phyloP scores from a whole-genome alignment of 2,329 filamentous ascomycete species.

The Trichoderma atrobrunneum region DNA sequence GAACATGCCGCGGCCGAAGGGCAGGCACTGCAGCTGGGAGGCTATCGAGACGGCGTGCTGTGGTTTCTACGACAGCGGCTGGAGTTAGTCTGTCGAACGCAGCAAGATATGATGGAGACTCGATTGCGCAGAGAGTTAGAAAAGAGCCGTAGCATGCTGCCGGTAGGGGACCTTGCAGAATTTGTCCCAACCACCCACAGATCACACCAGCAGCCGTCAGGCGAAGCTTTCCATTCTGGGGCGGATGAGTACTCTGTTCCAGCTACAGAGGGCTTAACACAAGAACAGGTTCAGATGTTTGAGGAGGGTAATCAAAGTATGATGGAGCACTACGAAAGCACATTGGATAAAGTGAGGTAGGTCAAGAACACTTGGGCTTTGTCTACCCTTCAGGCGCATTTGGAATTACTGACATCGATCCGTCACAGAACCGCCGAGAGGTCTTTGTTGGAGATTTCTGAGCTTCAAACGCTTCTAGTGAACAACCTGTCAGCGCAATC shows the following conservation, averaged over 20 bases:
- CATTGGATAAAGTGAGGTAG: slow-evolving; percentile 90
- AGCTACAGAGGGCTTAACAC: slow-evolving; percentile 58
- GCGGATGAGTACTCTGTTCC: slow-evolving; percentile 18
- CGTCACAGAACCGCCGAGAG: slow-evolving; percentile 73
- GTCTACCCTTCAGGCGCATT: not conserved
- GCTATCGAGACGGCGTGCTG: slow-evolving; percentile 77
- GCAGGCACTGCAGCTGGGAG: slow-evolving; percentile 60
- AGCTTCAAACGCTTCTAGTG: slow-evolving; percentile 85
- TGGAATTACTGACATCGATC: not conserved
- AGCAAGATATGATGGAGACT: slow-evolving; percentile 91
- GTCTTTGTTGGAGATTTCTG: slow-evolving; percentile 87
- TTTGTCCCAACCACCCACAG: slow-evolving; percentile 28
- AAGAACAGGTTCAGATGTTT: slow-evolving; percentile 89
- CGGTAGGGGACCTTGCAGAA: slow-evolving; percentile 34
- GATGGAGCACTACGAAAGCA: slow-evolving; percentile 89
- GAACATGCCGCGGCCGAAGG: slow-evolving; percentile 75
- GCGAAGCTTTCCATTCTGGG: not conserved
- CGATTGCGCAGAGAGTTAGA: slow-evolving; percentile 80
- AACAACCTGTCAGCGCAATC: slow-evolving; percentile 82
- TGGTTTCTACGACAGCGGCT: slow-evolving; percentile 76
- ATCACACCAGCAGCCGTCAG: not conserved
- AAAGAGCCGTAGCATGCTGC: slow-evolving; percentile 78
- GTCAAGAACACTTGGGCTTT: slow-evolving; percentile 34
- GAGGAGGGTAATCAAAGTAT: slow-evolving; percentile 90
- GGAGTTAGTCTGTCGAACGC: slow-evolving; percentile 72